phyloP scores from a whole-genome alignment of 2,329 filamentous ascomycete genomes.

The Trichoderma semiorbis region DNA sequence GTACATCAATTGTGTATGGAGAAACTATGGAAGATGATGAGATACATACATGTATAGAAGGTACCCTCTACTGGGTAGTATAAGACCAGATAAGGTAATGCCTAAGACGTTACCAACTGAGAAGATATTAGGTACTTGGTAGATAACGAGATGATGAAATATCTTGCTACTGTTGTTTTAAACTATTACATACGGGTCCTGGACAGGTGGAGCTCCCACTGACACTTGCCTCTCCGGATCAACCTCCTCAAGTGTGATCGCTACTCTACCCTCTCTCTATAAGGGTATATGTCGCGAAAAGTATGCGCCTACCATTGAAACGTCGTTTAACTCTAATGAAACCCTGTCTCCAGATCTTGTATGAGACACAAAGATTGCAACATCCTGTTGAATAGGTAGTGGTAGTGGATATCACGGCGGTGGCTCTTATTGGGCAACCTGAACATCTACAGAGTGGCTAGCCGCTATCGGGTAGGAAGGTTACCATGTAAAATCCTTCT shows the following conservation, averaged over 20 bases:
- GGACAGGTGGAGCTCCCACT: background rate
- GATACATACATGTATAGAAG: background rate
- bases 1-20: background rate
- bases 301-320: background rate
- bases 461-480: background rate
- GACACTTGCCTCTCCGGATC: background rate
- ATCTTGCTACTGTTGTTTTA: background rate
- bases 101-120: background rate
- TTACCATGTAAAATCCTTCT: background rate
- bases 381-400: background rate
- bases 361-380: background rate
- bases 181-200: background rate
- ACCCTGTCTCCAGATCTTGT: too few species aligned
- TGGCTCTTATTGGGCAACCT: background rate
- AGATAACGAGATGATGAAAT: background rate
- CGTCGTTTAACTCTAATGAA: background rate
- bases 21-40: background rate
- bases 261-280: background rate
- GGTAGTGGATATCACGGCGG: background rate
- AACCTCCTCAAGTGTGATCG: background rate
- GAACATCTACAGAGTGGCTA: background rate
- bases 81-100: background rate
- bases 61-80: background rate
- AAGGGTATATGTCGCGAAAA: background rate
- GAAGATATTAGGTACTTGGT: background rate